phyloP scores from a whole-genome alignment of 306 rosid species.

The Alnus rubra region DNA sequence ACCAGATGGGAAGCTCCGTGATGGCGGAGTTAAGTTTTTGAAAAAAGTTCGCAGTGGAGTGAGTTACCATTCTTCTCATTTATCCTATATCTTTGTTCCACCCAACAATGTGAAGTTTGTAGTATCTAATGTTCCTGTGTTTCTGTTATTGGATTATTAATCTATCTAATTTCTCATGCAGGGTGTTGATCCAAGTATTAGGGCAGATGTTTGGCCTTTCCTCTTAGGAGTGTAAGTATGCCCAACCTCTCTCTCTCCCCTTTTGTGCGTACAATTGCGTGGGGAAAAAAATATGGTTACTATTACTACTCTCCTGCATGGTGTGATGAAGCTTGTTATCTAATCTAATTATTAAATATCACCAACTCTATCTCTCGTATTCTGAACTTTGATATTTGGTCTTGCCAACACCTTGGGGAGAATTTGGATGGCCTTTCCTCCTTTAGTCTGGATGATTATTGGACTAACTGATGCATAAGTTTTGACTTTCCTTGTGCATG shows the following conservation, averaged over 20 bases:
- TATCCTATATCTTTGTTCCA: conserved; percentile 13
- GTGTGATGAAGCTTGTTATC: conserved; percentile 11
- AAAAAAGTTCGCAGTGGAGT: conserved; percentile 99
- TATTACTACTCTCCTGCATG: background rate
- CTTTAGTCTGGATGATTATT: conserved; percentile 6
- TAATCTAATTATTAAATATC: background rate
- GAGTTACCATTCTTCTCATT: conserved; percentile 42
- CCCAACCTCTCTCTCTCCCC: conserved; percentile 20
- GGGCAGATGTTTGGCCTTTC: conserved; percentile 98
- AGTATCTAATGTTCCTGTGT: conserved; percentile 15
- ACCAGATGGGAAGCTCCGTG: conserved; percentile 78
- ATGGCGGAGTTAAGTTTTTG: conserved; percentile 86
- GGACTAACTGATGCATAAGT: background rate
- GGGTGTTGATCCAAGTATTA: conserved; percentile 94
- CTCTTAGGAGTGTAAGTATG: conserved; percentile 96
- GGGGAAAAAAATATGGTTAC: background rate
- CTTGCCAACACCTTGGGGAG: conserved; percentile 10
- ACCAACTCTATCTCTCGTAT: background rate
- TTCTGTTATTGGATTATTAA: conserved; percentile 23
- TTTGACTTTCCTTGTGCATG: background rate
- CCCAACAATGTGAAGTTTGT: background rate
- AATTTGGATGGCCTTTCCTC: conserved; percentile 14
- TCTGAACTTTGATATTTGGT: conserved; percentile 20
- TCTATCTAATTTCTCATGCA: conserved; percentile 38
- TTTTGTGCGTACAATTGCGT: background rate